These are phyloP conservation scores for Fusarium robinianum DNA, from an alignment of 2,329 filamentous ascomycete genomes.

Conservation along the genomic window DNA sequence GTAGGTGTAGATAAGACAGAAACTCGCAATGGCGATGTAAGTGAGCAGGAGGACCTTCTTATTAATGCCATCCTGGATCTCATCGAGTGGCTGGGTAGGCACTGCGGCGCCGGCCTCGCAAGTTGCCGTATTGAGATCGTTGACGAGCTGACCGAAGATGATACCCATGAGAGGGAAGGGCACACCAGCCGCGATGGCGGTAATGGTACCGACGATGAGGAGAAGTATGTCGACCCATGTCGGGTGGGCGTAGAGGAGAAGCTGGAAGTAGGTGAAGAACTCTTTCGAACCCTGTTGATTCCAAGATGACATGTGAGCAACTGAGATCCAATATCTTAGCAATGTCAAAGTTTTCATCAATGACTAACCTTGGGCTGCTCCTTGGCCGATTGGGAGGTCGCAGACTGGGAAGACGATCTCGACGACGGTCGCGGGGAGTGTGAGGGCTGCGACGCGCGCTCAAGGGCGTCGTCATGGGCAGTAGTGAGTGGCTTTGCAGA, in stretches of 20 bases:
- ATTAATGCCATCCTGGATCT: constrained; percentile 53
- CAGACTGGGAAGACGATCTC: constrained; percentile 17
- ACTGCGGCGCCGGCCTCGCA: constrained; percentile 46
- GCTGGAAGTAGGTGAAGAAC: constrained; percentile 48
- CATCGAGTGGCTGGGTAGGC: constrained; percentile 30
- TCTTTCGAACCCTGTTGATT: constrained; percentile 26
- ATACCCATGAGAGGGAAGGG: constrained; percentile 68
- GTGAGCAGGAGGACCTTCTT: constrained; percentile 64
- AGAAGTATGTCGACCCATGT: constrained; percentile 50
- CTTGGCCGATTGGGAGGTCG: constrained; percentile 7
- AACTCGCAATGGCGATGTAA: constrained; percentile 66
- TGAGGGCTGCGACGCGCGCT: constrained; percentile 9
- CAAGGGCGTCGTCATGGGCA: constrained; percentile 3
- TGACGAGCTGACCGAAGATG: constrained; percentile 66
- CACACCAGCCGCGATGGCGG: constrained; percentile 61
- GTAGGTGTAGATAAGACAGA: constrained; percentile 67
- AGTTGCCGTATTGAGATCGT: constrained; percentile 62
- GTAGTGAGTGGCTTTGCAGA: neutral
- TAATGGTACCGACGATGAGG: constrained; percentile 47
- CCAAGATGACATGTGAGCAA: constrained; percentile 10
- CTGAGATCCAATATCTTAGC: neutral
- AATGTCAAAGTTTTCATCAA: no score
- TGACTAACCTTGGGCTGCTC: constrained; percentile 20
- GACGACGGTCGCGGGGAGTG: constrained; percentile 15
- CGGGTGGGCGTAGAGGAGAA: constrained; percentile 52